These are phyloP conservation scores for Exophiala sp. DNA, from an alignment of 2,329 filamentous ascomycete genomes.

Conservation along the genomic window DNA sequence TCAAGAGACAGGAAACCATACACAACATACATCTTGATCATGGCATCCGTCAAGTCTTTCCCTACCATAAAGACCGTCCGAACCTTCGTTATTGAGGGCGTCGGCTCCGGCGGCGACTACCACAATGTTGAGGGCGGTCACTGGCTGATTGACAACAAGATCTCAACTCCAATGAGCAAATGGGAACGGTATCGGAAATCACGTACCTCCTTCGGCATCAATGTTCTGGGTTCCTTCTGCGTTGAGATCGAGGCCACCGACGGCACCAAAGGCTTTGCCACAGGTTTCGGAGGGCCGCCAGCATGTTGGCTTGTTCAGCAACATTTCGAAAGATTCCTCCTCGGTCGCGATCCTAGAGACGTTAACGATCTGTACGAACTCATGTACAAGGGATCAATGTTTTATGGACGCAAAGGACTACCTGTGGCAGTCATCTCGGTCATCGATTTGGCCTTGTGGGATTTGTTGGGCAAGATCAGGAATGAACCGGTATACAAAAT, in stretches of 20 bases:
- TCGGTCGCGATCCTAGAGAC: slow-evolving; percentile 84
- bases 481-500: slow-evolving; percentile 93
- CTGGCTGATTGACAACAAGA: slow-evolving; percentile 88
- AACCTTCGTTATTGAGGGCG: slow-evolving; percentile 46
- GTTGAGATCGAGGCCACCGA: slow-evolving; percentile 85
- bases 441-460: slow-evolving; percentile 90
- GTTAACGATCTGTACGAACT: slow-evolving; percentile 92
- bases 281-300: slow-evolving; percentile 87
- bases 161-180: slow-evolving; percentile 85
- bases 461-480: slow-evolving; percentile 83
- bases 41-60: slow-evolving; percentile 32
- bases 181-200: slow-evolving; percentile 87
- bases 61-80: slow-evolving; percentile 45
- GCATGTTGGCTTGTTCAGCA: slow-evolving; percentile 92
- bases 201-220: slow-evolving; percentile 91
- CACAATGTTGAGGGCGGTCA: slow-evolving; percentile 69
- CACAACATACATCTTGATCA: neutral
- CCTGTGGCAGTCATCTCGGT: slow-evolving; percentile 89
- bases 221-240: slow-evolving; percentile 87
- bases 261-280: slow-evolving; percentile 90
- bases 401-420: slow-evolving; percentile 90
- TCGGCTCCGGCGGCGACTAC: slow-evolving; percentile 57
- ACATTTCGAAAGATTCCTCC: slow-evolving; percentile 87
- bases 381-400: slow-evolving; percentile 95
- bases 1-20: neutral